Percentiles rank a stretch among this genome's conserved stretches.
phyloP scores from a whole-genome alignment of 306 rosid species.

The Medicago lupulina region DNA sequence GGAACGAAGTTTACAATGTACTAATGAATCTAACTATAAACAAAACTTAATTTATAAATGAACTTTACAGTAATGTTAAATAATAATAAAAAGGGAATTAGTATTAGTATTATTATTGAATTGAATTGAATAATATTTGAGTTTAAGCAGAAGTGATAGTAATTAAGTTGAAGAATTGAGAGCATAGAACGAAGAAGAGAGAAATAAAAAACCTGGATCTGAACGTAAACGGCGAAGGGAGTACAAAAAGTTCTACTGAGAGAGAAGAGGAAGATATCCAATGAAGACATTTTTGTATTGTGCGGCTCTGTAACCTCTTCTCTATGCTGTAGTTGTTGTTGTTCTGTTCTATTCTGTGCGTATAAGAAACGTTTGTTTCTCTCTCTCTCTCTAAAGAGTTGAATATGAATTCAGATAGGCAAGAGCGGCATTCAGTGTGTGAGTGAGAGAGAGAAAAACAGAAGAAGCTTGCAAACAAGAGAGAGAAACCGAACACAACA shows the following conservation, averaged over 20 bases:
- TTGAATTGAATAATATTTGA: background rate
- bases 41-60: conserved; percentile 11
- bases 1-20: conserved; percentile 18
- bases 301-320: background rate
- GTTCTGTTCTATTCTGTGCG: background rate
- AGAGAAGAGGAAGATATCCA: conserved; percentile 72
- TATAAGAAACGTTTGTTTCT: conserved; percentile 13
- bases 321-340: conserved; percentile 10
- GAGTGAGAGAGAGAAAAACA: no score
- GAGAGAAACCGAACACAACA: no score
- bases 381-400: conserved; percentile 34
- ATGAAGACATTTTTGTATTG: conserved; percentile 52
- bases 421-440: no score
- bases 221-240: conserved; percentile 75
- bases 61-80: background rate
- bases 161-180: background rate
- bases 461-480: no score
- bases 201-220: conserved; percentile 78
- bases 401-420: background rate
- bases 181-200: background rate
- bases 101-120: no score
- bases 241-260: conserved; percentile 59
- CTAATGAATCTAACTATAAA: background rate
- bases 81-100: background rate
- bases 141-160: background rate